A percentile compares a stretch with the other conserved stretches of the same genome.
Conservation (phyloP, 73 alveolate species). For the Paramecium octaurelia region DNA sequence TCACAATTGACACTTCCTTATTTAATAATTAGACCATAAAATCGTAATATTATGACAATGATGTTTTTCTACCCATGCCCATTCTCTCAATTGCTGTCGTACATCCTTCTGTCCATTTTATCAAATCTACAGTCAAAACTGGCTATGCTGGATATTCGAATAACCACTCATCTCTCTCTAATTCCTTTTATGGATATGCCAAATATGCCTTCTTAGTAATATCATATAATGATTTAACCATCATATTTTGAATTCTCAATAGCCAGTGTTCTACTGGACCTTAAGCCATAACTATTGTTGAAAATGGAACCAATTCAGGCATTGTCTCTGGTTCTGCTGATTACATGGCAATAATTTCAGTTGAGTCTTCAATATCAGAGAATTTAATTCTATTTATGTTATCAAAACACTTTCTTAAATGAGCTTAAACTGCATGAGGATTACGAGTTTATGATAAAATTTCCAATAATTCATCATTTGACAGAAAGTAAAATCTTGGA, state of each 20-base stretch:
- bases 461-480: conserved; percentile 99
- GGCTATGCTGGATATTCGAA: conserved; percentile 96
- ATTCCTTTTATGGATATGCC: conserved; percentile 91
- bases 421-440: conserved; percentile 97
- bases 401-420: conserved; percentile 98
- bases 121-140: conserved; percentile 93
- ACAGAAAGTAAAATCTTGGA: conserved; percentile 99
- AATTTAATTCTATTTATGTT: conserved; percentile 95
- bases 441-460: conserved; percentile 98
- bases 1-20: conserved; percentile 90
- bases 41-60: conserved; percentile 89
- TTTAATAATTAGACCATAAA: conserved; percentile 73
- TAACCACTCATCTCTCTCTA: conserved; percentile 95
- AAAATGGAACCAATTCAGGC: conserved; percentile 89
- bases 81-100: conserved; percentile 89
- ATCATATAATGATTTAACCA: conserved; percentile 95
- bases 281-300: conserved; percentile 91
- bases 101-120: conserved; percentile 97
- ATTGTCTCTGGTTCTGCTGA: conserved; percentile 84
- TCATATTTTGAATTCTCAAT: conserved; percentile 91
- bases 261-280: conserved; percentile 99
- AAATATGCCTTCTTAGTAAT: conserved; percentile 84
- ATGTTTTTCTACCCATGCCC: conserved; percentile 88
- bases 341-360: conserved; percentile 89
- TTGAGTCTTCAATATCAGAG: conserved; percentile 87